These are phyloP conservation scores for Nannochloris sp. DNA, from an alignment of 139 green algal species.

Conservation along the genomic window DNA sequence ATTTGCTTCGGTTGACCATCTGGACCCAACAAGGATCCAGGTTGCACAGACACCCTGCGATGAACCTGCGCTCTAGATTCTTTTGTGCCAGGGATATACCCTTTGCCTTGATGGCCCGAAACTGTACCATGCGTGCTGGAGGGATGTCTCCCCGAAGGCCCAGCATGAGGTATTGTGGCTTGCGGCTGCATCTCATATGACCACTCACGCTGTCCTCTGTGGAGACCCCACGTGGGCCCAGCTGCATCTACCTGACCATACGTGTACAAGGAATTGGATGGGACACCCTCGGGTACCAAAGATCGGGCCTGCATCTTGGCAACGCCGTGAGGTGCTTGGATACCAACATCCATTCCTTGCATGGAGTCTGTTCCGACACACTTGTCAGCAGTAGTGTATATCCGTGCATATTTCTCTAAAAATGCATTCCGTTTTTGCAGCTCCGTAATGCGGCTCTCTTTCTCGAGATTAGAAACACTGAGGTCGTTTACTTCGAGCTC, in stretches of 20 bases:
- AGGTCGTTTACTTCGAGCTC: background rate
- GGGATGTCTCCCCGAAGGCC: background rate
- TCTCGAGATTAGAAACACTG: background rate
- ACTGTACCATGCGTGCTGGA: too few relatives aligned
- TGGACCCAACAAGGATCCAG: background rate
- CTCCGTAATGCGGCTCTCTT: background rate
- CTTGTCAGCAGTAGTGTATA: background rate
- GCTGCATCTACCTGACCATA: background rate
- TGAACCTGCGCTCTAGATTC: background rate
- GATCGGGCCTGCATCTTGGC: conserved; percentile 6
- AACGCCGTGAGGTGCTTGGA: conserved; percentile 6
- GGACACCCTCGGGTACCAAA: conserved; percentile 5
- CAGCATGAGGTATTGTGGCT: background rate
- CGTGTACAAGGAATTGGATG: conserved; percentile 2
- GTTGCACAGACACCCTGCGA: background rate
- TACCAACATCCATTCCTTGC: background rate
- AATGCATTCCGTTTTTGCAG: background rate
- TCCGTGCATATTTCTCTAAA: conserved; percentile 9
- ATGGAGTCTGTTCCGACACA: conserved; percentile 4
- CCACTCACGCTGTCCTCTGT: background rate
- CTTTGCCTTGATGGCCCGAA: too few relatives aligned
- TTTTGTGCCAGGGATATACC: background rate
- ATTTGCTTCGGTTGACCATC: background rate
- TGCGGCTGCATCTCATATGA: background rate
- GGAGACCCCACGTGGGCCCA: background rate